Conservation (phyloP, 768 basidiomycete genomes). For the Leccinum subgranulosum region DNA sequence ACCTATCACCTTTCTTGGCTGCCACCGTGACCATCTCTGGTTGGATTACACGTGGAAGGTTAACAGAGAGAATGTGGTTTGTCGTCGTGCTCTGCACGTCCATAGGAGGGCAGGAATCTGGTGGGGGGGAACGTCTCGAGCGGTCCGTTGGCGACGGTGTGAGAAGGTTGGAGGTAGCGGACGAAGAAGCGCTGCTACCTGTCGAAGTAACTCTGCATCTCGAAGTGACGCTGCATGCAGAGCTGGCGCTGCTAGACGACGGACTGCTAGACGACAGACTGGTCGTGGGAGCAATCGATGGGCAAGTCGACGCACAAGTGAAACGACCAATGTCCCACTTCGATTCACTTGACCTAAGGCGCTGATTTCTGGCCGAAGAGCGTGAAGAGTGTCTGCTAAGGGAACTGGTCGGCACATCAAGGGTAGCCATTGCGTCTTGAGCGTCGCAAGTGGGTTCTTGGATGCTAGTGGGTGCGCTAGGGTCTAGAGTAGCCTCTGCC, state of each 20-base stretch:
- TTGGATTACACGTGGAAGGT: slow-evolving; percentile 44
- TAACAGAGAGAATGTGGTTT: slow-evolving; percentile 45
- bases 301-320: slow-evolving; percentile 27
- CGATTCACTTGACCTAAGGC: slow-evolving; percentile 21
- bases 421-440: slow-evolving; percentile 21
- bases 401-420: slow-evolving; percentile 22
- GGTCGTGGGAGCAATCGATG: slow-evolving; percentile 23
- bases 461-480: slow-evolving; percentile 5
- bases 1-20: slow-evolving; percentile 55
- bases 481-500: slow-evolving; percentile 21
- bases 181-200: slow-evolving; percentile 13
- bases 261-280: slow-evolving; percentile 23
- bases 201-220: slow-evolving; percentile 18
- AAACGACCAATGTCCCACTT: slow-evolving; percentile 31
- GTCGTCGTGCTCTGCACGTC: slow-evolving; percentile 38
- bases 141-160: slow-evolving; percentile 31
- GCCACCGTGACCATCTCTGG: slow-evolving; percentile 66
- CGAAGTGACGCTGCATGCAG: slow-evolving; percentile 27
- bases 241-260: slow-evolving; percentile 23
- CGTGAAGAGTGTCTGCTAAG: slow-evolving; percentile 32
- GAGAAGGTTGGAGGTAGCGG: slow-evolving; percentile 12
- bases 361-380: slow-evolving; percentile 26
- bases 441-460: slow-evolving; percentile 18
- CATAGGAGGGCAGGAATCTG: slow-evolving; percentile 42
- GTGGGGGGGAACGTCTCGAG: slow-evolving; percentile 29